Conservation (phyloP, 805 yeast species). For the Nakazawaea sp. region DNA sequence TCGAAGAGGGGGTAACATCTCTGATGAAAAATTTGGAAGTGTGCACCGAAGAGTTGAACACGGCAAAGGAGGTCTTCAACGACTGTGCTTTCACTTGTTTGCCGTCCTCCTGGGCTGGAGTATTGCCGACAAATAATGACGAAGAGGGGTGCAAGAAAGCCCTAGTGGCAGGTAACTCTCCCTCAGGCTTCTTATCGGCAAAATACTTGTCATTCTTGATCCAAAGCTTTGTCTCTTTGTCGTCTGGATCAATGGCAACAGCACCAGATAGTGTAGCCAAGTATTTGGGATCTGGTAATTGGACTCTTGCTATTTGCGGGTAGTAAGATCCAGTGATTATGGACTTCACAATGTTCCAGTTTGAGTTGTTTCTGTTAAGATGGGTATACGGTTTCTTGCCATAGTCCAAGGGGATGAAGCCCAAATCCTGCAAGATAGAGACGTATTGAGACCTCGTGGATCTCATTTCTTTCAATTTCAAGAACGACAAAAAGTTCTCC, state of each 20-base stretch:
- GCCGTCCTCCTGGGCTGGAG: constrained; percentile 14
- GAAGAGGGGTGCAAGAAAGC: constrained; percentile 89
- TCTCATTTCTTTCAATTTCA: constrained; percentile 61
- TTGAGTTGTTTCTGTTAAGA: constrained; percentile 46
- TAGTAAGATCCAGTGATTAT: constrained; percentile 75
- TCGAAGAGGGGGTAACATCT: constrained; percentile 74
- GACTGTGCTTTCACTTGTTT: constrained; percentile 18
- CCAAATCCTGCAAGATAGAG: constrained; percentile 68
- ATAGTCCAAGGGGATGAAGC: constrained; percentile 59
- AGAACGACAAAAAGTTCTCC: constrained; percentile 55
- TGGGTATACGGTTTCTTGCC: constrained; percentile 13
- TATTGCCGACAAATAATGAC: constrained; percentile 48
- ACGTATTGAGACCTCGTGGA: constrained; percentile 67
- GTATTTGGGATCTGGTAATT: constrained; percentile 75
- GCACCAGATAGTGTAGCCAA: constrained; percentile 69
- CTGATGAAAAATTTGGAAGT: constrained; percentile 66
- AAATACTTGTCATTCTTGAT: constrained; percentile 52
- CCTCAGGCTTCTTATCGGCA: constrained; percentile 11
- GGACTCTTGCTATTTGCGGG: constrained; percentile 79
- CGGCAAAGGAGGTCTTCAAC: constrained; percentile 51
- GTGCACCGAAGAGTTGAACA: constrained; percentile 51
- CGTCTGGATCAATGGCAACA: constrained; percentile 80
- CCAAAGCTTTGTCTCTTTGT: constrained; percentile 66
- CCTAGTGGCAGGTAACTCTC: constrained; percentile 49
- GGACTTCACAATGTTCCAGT: constrained; percentile 50